Evolutionary conservation across 1,284 basidiomycete species (phyloP).

Genomic region (Ustilago shanxiensis): DNA sequence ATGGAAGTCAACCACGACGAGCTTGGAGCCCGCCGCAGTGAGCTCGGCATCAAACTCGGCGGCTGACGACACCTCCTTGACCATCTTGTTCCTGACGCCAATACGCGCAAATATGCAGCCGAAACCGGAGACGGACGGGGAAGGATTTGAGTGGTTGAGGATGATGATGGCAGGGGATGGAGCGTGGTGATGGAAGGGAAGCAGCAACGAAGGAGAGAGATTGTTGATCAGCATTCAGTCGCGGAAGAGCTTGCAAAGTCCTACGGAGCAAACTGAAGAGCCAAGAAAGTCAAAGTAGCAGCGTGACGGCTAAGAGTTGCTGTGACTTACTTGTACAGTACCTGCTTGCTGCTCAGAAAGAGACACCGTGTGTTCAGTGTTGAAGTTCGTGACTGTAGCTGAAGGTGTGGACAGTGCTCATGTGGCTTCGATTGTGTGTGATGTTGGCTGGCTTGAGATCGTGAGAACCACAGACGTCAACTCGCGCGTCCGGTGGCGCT

Average conservation of each 20-base stretch:
- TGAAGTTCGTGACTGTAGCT: background rate
- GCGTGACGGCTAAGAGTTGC: background rate
- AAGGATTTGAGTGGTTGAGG: background rate
- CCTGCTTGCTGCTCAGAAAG: conserved; percentile 3
- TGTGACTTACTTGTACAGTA: background rate
- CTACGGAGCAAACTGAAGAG: background rate
- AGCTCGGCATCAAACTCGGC: conserved; percentile 50
- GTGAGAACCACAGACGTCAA: background rate
- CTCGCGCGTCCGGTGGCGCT: background rate
- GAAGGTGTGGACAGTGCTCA: background rate
- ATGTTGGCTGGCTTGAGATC: background rate
- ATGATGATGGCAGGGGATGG: background rate
- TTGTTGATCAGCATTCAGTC: background rate
- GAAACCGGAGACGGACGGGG: background rate
- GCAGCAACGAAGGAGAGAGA: no score
- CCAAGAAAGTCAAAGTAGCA: background rate
- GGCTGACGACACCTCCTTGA: conserved; percentile 45
- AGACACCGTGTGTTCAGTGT: no score
- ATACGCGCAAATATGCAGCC: no score
- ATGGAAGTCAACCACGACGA: conserved; percentile 56
- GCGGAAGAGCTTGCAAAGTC: background rate
- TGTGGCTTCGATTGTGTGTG: background rate
- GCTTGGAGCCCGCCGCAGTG: conserved; percentile 41
- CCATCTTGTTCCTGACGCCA: conserved; percentile 28
- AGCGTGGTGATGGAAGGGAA: background rate